Conservation (phyloP, 441 rosid genomes). For the Populus hybrid region DNA sequence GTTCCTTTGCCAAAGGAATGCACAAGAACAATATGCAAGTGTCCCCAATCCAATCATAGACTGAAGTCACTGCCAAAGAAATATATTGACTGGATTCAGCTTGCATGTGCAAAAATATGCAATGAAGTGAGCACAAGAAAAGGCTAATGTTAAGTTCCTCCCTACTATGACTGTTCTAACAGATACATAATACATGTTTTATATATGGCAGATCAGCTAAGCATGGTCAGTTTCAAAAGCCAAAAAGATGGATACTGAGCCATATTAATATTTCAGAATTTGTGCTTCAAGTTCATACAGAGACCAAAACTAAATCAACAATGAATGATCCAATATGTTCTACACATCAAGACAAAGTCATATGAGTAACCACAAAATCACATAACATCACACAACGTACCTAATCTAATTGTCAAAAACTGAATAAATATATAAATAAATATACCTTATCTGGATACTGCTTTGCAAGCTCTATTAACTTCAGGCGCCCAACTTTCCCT, state of each 20-base stretch:
- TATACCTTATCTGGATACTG: conserved; percentile 81
- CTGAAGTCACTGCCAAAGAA: background rate
- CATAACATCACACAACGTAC: background rate
- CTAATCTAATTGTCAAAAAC: background rate
- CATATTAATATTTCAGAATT: background rate
- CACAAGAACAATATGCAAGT: background rate
- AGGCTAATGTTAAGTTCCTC: background rate
- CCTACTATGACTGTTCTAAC: background rate
- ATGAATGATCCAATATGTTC: background rate
- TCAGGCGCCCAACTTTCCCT: conserved; percentile 82
- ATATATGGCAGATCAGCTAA: background rate
- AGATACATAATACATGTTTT: background rate
- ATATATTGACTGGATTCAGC: background rate
- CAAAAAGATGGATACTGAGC: background rate
- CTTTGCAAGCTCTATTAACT: conserved; percentile 73
- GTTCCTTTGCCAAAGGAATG: background rate
- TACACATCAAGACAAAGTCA: background rate
- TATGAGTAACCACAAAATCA: background rate
- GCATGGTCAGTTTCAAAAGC: background rate
- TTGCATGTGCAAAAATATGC: background rate
- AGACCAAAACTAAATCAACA: conserved; percentile 9
- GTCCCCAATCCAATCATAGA: background rate
- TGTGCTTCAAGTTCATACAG: background rate
- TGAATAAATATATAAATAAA: background rate
- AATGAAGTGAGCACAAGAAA: background rate